Base-by-base conservation (phyloP, 2,329 filamentous ascomycete genomes). In the Neonectria hederae region DNA sequence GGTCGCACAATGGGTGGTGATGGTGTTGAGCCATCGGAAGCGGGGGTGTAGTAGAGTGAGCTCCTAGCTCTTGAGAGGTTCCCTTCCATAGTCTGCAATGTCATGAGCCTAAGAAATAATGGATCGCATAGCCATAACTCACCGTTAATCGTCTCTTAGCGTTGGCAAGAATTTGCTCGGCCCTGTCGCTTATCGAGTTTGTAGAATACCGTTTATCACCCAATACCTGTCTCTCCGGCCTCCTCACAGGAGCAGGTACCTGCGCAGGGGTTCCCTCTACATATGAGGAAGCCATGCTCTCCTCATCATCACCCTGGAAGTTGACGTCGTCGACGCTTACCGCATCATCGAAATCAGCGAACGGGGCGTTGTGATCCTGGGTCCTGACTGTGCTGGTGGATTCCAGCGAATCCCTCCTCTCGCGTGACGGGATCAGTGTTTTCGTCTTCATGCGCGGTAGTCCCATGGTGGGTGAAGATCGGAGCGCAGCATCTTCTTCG, bases 131-230 rank as follows among this genome's bases (percentile, higher is more conserved):
- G 14, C 32, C 14, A 38, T 28, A 40, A 80, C 92, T 77, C 84
- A 97, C 93, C 75, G 92, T 96, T 65, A 98, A 83, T 71, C 94
- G 87, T 77, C 89, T 90, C 81, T 97, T 97, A 32, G 95, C 95
- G 79, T 97, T 97, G 60, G 94, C 93, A 59, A 98, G 84, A 75
- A 97, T 97, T 74, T 94, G 85, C 76, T 97, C 94, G 1, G 94
- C 94, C 72, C 93, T 88, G 70, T 90, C 90, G 77, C 93, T 95
- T 67, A 97, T 81, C 24, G 92, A 89, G 17, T 86, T 89, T 53
- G 92, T 92, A 4, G 92, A 92, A 72, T 90, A 88, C 48, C 85
- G 84, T 59, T 91, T 87, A 61, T 89, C 87, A 26, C 60, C 66
- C 26, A 63, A 43, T 3, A 63, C 65, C 53, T 70, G 68, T 21